phyloP scores from a whole-genome alignment of 495 filamentous ascomycete species.

The Thermothielavioides terrestris region DNA sequence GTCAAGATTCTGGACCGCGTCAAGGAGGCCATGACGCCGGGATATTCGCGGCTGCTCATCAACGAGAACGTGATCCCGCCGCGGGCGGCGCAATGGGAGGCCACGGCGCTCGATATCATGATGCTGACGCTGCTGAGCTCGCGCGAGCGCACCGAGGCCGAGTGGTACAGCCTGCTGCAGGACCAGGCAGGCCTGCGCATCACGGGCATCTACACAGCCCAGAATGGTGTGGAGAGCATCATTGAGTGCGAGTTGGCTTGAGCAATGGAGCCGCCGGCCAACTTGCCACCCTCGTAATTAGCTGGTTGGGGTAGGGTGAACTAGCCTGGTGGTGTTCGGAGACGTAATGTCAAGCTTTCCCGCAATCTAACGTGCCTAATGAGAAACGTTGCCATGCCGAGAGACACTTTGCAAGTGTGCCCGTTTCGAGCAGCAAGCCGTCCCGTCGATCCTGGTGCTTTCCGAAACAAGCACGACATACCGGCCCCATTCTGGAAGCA shows the following conservation, averaged over 20 bases:
- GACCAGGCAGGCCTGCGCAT: slow-evolving; percentile 32
- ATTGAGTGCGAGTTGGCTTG: slow-evolving; percentile 30
- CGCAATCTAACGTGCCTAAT: too few relatives aligned
- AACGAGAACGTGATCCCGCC: slow-evolving; percentile 46
- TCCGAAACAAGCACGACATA: too few relatives aligned
- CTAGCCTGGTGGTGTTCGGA: too few relatives aligned
- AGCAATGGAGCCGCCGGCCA: background rate
- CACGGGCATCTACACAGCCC: slow-evolving; percentile 26
- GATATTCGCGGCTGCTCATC: slow-evolving; percentile 41
- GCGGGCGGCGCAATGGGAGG: slow-evolving; percentile 32
- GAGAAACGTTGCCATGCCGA: too few relatives aligned
- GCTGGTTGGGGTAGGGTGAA: too few relatives aligned
- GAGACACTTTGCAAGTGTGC: too few relatives aligned
- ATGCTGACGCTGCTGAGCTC: slow-evolving; percentile 19
- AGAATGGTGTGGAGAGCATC: slow-evolving; percentile 31
- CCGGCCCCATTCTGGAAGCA: too few relatives aligned
- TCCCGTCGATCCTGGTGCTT: too few relatives aligned
- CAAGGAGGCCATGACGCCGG: slow-evolving; percentile 33
- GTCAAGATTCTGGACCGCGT: slow-evolving; percentile 30
- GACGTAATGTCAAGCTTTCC: too few relatives aligned
- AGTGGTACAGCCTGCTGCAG: slow-evolving; percentile 19
- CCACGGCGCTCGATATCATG: slow-evolving; percentile 31
- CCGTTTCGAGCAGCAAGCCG: too few relatives aligned
- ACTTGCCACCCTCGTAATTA: too few relatives aligned
- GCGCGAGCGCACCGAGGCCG: slow-evolving; percentile 22